Evolutionary conservation across 371 early-diverging fungal species (phyloP), one percentile per base, ranked within the genome.

Genomic region (Mortierella sp.): DNA sequence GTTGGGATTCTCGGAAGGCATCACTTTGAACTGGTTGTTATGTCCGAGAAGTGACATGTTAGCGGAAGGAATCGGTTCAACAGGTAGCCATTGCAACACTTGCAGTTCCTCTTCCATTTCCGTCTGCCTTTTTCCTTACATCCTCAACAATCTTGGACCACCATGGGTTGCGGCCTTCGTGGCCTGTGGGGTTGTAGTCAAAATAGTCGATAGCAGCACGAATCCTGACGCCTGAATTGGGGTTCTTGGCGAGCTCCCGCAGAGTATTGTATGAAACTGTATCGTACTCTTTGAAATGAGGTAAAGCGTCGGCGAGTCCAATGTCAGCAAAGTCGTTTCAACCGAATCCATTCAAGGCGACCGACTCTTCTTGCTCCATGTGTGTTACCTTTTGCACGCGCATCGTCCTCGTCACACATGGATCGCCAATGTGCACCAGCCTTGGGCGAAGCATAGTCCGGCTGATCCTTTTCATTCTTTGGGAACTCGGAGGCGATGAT

Each of bases 381-480:
- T 8, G 10, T 14, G 12, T 12, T 63, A 79, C 66, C 60, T 58
- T 71, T 67, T 0, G 50, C 53, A 7, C 83, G 63, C 19, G 57
- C 22, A 65, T 91, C 88, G 41, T 80, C 76, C 12, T 81, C 71
- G 17, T 80, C 79, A 16, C 90, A 89, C 54, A 83, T 78, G 3
- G 87, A 81, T 58, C 86, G 78, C 93, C 93, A 92, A 67, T 88
- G 86, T 17, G 93, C 92, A 41, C 92, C 93, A 29, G 93, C 93
- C 77, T 83, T 88, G 25, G 91, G 89, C 24, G 92, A 91, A 0
- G 93, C 86, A 71, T 91, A 95, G 46, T 89, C 83, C 0, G 76
- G 68, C 3, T 59, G 41, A 22, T 80, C 72, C 54, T 54, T 67
- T 6, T 61, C 57, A 58, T 86, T 84, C 16, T 83, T 86, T 3